Evolutionary conservation across 1,139 yeast species (phyloP).

Genomic region (Arxiozyma slooffiae): DNA sequence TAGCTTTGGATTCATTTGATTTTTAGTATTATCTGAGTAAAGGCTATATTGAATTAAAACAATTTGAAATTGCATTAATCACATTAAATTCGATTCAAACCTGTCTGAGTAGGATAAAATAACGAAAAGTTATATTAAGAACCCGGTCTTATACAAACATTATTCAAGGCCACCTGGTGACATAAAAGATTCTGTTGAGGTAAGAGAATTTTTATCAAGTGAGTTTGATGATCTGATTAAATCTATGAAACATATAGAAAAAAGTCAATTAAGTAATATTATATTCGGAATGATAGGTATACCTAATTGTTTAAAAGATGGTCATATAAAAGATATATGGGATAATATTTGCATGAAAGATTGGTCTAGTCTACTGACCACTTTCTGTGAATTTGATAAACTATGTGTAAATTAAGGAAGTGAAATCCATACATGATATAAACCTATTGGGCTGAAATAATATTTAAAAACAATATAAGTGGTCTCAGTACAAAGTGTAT

Average conservation of each 20-base stretch:
- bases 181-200: slow-evolving; percentile 46
- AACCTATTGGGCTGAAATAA: slow-evolving; percentile 66
- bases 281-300: slow-evolving; percentile 55
- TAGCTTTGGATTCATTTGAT: slow-evolving; percentile 76
- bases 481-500: slow-evolving; percentile 54
- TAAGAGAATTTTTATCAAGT: slow-evolving; percentile 41
- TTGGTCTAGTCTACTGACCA: slow-evolving; percentile 48
- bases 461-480: slow-evolving; percentile 65
- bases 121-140: slow-evolving; percentile 14
- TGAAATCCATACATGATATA: slow-evolving; percentile 48
- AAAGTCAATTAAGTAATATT: slow-evolving; percentile 17
- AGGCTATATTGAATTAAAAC: slow-evolving; percentile 60
- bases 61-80: slow-evolving; percentile 66
- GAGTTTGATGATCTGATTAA: slow-evolving; percentile 49
- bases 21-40: slow-evolving; percentile 73
- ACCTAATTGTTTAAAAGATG: slow-evolving; percentile 65
- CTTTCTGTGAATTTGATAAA: slow-evolving; percentile 39
- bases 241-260: slow-evolving; percentile 21
- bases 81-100: slow-evolving; percentile 84
- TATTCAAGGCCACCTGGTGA: slow-evolving; percentile 25
- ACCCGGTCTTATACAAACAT: slow-evolving; percentile 15
- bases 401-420: slow-evolving; percentile 36
- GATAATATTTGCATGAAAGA: slow-evolving; percentile 30
- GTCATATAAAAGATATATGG: slow-evolving; percentile 46
- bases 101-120: slow-evolving; percentile 18